Evolutionary conservation across 768 basidiomycete species (phyloP), one percentile per base, ranked within the genome.

Genomic region (Pleurotus djamor): DNA sequence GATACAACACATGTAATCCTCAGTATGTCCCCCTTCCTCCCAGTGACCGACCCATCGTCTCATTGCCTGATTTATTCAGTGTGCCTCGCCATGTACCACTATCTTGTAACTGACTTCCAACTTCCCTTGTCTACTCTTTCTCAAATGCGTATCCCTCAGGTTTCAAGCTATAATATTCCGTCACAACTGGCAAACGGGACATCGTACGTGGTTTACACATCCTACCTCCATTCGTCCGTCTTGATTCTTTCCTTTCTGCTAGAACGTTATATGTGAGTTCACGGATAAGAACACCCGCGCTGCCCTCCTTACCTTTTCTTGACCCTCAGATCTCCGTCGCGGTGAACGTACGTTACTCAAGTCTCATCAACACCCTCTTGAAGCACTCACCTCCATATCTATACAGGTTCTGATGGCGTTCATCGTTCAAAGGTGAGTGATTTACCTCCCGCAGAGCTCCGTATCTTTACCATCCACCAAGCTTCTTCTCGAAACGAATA

Each of bases 401-500:
- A 12, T 3, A 33, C 58, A 81, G 76, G 64, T 81, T 38, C 14
- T 72, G 38, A 73, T 79, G 48, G 77, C 76, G 16, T 76, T 80
- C 47, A 63, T 76, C 35, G 75, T 76, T 5, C 79, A 82, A 69
- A 69, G 68, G 78, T 80, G 44, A 32, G 74, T 66, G 36, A 6
- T 45, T 21, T n/a, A n/a, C n/a, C n/a, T n/a, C n/a, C n/a, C n/a
- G n/a, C 7, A 60, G 32, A 6, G 28, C 17, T 2, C 47, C 44
- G 13, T 5, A 21, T 44, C 34, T 10, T 16, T 13, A 48, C 45
- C 41, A 17, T 12, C 38, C 54, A 43, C 14, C 38, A 51, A 78
- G 79, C 38, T 79, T 76, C 57, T 78, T 79, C 58, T 74, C 75
- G 10, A 69, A 69, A 54, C 69, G 76, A 36, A 78, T 80, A 55